Evolutionary conservation across 257 asterid species (phyloP).

Genomic region (Henckelia pumila): DNA sequence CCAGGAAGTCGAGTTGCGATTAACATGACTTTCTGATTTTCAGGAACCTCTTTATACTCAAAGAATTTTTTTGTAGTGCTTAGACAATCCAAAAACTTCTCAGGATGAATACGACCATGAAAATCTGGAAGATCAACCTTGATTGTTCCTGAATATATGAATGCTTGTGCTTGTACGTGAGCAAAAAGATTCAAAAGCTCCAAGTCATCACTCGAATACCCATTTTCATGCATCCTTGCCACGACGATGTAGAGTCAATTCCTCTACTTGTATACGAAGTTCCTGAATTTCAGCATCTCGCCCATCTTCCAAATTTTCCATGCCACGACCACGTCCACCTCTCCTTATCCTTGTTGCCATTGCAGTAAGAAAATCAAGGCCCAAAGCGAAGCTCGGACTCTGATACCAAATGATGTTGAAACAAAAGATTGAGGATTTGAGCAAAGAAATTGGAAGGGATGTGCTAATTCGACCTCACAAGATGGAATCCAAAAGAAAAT

Average conservation of each 20-base stretch:
- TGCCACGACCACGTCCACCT: no score
- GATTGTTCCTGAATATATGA: not conserved
- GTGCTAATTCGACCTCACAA: slow-evolving; percentile 1
- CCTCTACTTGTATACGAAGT: not conserved
- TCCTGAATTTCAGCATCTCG: slow-evolving; percentile 9
- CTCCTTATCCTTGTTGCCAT: not conserved
- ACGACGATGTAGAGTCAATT: not conserved
- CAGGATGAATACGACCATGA: not conserved
- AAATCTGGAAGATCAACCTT: not conserved
- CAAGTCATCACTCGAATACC: slow-evolving; percentile 1
- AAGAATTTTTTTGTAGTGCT: not conserved
- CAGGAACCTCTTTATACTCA: not conserved
- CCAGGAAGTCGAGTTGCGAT: not conserved
- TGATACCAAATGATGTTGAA: no score
- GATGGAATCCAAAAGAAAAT: not conserved
- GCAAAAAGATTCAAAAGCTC: no score
- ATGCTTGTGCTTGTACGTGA: no score
- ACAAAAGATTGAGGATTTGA: no score
- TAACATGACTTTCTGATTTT: not conserved
- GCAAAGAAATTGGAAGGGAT: no score
- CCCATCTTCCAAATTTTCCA: no score
- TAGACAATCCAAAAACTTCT: not conserved
- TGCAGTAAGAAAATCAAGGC: not conserved
- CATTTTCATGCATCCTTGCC: not conserved
- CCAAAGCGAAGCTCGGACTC: not conserved